These are phyloP conservation scores for Penicillium sp. DNA, from an alignment of 2,329 filamentous ascomycete species.

Conservation along the genomic window DNA sequence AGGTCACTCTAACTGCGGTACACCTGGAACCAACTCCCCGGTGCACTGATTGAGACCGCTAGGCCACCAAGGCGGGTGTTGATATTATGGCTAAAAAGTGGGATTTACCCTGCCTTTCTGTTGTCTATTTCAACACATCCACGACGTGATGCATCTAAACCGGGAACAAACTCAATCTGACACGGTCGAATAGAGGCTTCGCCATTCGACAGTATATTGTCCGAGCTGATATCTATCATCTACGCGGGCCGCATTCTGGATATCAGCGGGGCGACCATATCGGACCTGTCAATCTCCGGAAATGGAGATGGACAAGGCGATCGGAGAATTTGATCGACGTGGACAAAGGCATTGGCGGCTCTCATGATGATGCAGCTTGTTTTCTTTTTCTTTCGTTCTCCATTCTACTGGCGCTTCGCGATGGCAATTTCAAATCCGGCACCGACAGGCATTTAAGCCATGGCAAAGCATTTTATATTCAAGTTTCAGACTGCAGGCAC, in stretches of 20 bases:
- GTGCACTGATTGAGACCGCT: too few species aligned
- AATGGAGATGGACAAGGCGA: not conserved
- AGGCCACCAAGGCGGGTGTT: too few species aligned
- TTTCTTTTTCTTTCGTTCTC: too few species aligned
- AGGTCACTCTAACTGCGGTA: too few species aligned
- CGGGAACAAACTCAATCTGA: conserved; percentile 5
- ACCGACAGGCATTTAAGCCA: conserved; percentile 6
- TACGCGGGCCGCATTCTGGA: conserved; percentile 4
- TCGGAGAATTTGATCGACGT: not conserved
- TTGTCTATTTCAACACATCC: too few species aligned
- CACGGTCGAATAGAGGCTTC: conserved; percentile 5
- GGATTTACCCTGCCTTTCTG: too few species aligned
- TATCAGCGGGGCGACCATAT: not conserved
- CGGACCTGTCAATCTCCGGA: conserved; percentile 14
- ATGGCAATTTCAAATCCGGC: not conserved
- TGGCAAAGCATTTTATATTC: conserved; percentile 22
- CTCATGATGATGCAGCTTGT: not conserved
- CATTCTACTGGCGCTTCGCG: too few species aligned
- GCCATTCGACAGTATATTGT: conserved; percentile 12
- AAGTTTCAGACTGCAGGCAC: conserved; percentile 16
- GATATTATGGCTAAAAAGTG: too few species aligned
- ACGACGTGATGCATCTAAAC: conserved; percentile 16
- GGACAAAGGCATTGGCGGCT: not conserved
- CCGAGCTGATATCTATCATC: conserved; percentile 11
- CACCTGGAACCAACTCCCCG: too few species aligned